phyloP scores from a whole-genome alignment of 345 rosid species.

The Linum usitatissimum region DNA sequence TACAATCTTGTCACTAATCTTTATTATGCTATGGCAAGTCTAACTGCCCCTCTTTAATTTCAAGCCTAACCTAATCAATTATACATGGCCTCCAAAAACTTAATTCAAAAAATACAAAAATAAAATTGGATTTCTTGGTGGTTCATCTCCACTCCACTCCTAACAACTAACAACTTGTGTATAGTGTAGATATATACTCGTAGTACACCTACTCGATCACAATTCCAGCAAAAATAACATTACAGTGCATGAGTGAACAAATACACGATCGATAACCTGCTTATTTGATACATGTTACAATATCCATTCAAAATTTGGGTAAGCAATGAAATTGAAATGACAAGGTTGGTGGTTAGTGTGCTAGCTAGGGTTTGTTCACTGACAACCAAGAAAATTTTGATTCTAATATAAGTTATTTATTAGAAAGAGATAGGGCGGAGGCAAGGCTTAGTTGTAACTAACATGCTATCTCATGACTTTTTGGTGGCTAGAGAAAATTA shows the following conservation, averaged over 20 bases:
- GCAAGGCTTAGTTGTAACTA: conserved; percentile 21
- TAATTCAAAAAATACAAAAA: not conserved
- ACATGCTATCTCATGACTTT: conserved; percentile 10
- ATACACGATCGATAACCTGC: too few species aligned
- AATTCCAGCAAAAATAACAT: too few species aligned
- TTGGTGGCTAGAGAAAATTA: conserved; percentile 19
- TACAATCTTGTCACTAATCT: too few species aligned
- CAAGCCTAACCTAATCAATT: not conserved
- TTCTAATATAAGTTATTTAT: conserved; percentile 15
- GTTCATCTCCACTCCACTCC: conserved; percentile 19
- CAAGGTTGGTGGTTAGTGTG: conserved; percentile 2
- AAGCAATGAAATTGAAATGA: conserved; percentile 24
- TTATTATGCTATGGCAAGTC: not conserved
- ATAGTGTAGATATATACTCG: not conserved
- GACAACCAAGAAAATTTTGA: conserved; percentile 18
- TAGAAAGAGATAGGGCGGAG: conserved; percentile 11
- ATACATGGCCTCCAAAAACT: not conserved
- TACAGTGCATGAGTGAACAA: too few species aligned
- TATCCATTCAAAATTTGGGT: not conserved
- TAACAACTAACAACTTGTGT: conserved; percentile 3
- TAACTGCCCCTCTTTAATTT: not conserved
- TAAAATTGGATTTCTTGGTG: conserved; percentile 1
- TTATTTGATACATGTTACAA: not conserved
- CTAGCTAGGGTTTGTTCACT: conserved; percentile 13
- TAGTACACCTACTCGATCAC: too few species aligned